Percentiles rank a stretch among this genome's conserved stretches.
These are phyloP conservation scores for Tuber aestivum DNA, from an alignment of 495 filamentous ascomycete species.

Conservation along the genomic window DNA sequence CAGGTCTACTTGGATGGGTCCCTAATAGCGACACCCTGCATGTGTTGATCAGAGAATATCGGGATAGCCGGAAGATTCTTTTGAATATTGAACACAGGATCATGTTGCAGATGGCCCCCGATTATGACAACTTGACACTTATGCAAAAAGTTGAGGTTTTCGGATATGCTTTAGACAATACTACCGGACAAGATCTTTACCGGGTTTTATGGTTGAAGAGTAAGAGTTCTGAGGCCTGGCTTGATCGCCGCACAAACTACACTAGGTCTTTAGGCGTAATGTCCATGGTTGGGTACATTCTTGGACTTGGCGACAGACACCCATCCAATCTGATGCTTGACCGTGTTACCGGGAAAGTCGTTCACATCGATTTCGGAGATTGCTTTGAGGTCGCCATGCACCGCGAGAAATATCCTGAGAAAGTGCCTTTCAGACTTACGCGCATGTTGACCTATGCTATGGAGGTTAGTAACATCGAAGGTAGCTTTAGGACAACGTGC, in stretches of 20 bases:
- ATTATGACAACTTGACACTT: slow-evolving; percentile 94
- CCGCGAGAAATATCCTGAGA: slow-evolving; percentile 96
- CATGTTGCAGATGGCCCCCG: slow-evolving; percentile 99
- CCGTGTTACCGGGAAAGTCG: slow-evolving; percentile 85
- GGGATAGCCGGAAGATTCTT: slow-evolving; percentile 91
- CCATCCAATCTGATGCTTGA: slow-evolving; percentile 97
- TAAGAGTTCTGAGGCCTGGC: slow-evolving; percentile 95
- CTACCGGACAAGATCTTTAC: slow-evolving; percentile 95
- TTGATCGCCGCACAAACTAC: slow-evolving; percentile 94
- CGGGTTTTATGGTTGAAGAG: slow-evolving; percentile 97
- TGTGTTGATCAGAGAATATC: slow-evolving; percentile 91
- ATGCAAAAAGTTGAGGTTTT: slow-evolving; percentile 99
- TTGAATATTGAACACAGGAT: slow-evolving; percentile 99
- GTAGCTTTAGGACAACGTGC: slow-evolving; percentile 92
- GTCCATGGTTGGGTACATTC: slow-evolving; percentile 99
- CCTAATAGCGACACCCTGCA: slow-evolving; percentile 96
- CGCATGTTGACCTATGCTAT: slow-evolving; percentile 99
- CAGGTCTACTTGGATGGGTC: slow-evolving; percentile 93
- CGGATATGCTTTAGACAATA: slow-evolving; percentile 97
- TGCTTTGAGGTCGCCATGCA: slow-evolving; percentile 99
- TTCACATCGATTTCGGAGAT: slow-evolving; percentile 98
- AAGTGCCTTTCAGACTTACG: slow-evolving; percentile 94
- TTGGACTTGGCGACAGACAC: slow-evolving; percentile 92
- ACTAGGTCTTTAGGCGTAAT: slow-evolving; percentile 95
- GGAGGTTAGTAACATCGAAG: slow-evolving; percentile 99